Conservation (phyloP, 2,329 filamentous ascomycete species). For the Diaporthe caulivora region DNA sequence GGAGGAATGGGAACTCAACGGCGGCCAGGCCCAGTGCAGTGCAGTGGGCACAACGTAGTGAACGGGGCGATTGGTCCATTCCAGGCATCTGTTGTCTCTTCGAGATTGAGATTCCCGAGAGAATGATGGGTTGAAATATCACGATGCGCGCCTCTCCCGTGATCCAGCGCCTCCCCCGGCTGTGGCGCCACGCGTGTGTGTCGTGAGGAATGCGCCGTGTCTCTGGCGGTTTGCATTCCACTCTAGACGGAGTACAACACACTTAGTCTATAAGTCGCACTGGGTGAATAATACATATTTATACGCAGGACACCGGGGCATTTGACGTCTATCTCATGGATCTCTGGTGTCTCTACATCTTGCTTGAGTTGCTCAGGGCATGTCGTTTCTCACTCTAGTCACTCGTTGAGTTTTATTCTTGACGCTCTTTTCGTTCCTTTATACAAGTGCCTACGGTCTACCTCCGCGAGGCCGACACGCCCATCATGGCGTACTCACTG, state of each 20-base stretch:
- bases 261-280: too few species aligned
- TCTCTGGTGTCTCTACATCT: background rate
- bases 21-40: background rate
- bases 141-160: slow-evolving; percentile 9
- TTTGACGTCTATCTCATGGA: too few species aligned
- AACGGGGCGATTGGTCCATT: slow-evolving; percentile 3
- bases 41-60: background rate
- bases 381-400: slow-evolving; percentile 29
- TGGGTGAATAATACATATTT: slow-evolving; percentile 8
- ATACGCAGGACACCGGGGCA: background rate
- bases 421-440: slow-evolving; percentile 11
- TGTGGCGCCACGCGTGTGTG: background rate
- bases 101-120: slow-evolving; percentile 7
- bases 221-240: slow-evolving; percentile 14
- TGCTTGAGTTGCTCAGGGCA: slow-evolving; percentile 6
- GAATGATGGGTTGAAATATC: background rate
- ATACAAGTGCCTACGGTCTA: too few species aligned
- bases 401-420: slow-evolving; percentile 23
- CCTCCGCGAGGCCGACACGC: background rate
- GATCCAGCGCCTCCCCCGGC: background rate
- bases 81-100: slow-evolving; percentile 29
- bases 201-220: slow-evolving; percentile 17
- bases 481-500: slow-evolving; percentile 52
- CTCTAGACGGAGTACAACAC: background rate
- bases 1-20: slow-evolving; percentile 26